phyloP scores from a whole-genome alignment of 768 basidiomycete genomes.

The Phaeotremella skinneri region DNA sequence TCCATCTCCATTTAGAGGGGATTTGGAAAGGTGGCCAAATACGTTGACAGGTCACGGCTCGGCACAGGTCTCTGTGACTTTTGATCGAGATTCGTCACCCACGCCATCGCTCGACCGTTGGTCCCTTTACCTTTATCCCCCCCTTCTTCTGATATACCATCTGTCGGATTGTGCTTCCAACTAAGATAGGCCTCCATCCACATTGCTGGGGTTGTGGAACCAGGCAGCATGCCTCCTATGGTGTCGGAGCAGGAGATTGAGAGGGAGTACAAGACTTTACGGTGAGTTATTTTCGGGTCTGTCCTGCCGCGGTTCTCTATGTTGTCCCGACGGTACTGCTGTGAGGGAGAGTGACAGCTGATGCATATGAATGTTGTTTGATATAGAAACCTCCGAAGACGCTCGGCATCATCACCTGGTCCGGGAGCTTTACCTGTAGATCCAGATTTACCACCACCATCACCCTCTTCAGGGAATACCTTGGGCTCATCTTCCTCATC shows the following conservation, averaged over 20 bases:
- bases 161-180: no score
- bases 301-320: not conserved
- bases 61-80: no score
- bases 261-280: slow-evolving; percentile 45
- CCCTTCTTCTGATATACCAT: not conserved
- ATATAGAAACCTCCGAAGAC: slow-evolving; percentile 60
- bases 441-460: slow-evolving; percentile 81
- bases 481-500: slow-evolving; percentile 18
- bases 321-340: not conserved
- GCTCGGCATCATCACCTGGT: slow-evolving; percentile 69
- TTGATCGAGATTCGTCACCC: no score
- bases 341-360: not conserved
- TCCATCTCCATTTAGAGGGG: not conserved
- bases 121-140: not conserved
- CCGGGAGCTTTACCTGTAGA: slow-evolving; percentile 82
- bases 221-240: slow-evolving; percentile 24
- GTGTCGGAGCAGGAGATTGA: slow-evolving; percentile 50
- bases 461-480: slow-evolving; percentile 54
- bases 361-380: not conserved
- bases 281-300: slow-evolving; percentile 30
- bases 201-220: no score
- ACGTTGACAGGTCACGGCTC: no score
- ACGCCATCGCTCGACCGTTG: not conserved
- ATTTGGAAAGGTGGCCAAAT: no score
- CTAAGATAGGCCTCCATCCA: no score